Evolutionary conservation across 768 basidiomycete species (phyloP), one percentile per base, ranked within the genome.

Genomic region (Leccinum ochraceum): DNA sequence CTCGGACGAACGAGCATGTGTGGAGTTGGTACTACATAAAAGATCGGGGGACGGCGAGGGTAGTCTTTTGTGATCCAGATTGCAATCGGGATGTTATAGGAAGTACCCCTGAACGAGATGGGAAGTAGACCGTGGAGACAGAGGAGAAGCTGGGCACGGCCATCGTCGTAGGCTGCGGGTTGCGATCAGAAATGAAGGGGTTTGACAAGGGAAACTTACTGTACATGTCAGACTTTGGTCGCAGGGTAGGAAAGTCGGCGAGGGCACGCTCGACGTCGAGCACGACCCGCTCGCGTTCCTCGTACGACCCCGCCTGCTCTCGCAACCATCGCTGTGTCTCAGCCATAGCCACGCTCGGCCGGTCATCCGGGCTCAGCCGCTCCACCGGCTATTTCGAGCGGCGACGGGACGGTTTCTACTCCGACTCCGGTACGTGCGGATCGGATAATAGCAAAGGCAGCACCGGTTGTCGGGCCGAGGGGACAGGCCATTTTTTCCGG

Each of bases 71-170:
- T 82, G 46, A 98, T 66, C 95, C 95, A 98, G 62, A 96, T 66
- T 13, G 90, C 86, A 67, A 99, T 75, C 4, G 97, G 97, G 67
- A 98, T 98, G 74, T 99, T 94, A 80, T 99, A 99, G 2, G 88
- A 80, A 1, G 85, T 77, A 1, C 80, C 76, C 53, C 89, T 83
- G 77, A 86, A 96, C 0, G 83, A 75, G 66, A 99, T 97, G 4
- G 94, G 95, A 1, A 99, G 80, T 5, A 98, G 84, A 10, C 97
- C 97, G 69, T 97, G 92, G 3, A 96, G 67, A 64, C 93, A 94
- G 59, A 98, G 86, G 28, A 99, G 83, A 17, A 98, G 81, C 69
- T 95, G 94, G 0, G 93, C 89, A 39, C 96, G 86, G 52, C 97
- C 97, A 65, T 97, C 94, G 74, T 99, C 94, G 77, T 92, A 95